Percentiles rank a stretch among this genome's conserved stretches.
Conservation (phyloP, 2,329 filamentous ascomycete species). For the Dothidotthia symphoricarpi region DNA sequence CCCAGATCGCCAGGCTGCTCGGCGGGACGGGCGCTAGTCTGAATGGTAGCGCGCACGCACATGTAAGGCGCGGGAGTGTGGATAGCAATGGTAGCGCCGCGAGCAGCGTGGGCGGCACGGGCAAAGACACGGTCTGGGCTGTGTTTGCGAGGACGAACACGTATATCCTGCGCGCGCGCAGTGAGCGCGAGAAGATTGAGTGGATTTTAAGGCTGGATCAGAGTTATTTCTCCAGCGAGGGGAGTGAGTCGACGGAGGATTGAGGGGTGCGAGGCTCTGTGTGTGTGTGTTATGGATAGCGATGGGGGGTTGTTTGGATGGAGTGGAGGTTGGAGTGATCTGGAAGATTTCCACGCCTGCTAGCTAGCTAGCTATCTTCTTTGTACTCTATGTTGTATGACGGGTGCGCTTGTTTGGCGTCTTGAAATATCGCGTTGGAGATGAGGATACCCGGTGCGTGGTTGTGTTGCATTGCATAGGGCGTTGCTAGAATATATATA, state of each 20-base stretch:
- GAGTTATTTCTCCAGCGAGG: constrained; percentile 56
- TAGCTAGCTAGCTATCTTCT: no score
- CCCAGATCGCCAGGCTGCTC: constrained; percentile 78
- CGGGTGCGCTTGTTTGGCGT: no score
- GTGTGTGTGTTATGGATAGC: no score
- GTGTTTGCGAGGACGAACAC: constrained; percentile 93
- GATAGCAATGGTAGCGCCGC: constrained; percentile 4
- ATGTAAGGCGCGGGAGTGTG: background rate
- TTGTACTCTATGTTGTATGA: no score
- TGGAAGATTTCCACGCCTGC: no score
- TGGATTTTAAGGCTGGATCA: constrained; percentile 97
- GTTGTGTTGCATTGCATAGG: no score
- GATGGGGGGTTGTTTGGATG: no score
- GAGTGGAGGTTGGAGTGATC: no score
- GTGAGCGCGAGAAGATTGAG: constrained; percentile 88
- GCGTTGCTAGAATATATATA: no score
- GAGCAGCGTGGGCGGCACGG: constrained; percentile 20
- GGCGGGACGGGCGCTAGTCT: constrained; percentile 32
- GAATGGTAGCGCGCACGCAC: constrained; percentile 6
- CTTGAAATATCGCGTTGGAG: no score
- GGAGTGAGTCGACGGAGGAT: constrained; percentile 15
- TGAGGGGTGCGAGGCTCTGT: no score
- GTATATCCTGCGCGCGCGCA: constrained; percentile 87
- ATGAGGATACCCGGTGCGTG: no score
- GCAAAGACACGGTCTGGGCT: constrained; percentile 73